Evolutionary conservation across 345 rosid species (phyloP), one percentile per base, ranked within the genome.

Genomic region (Salix dunnii): DNA sequence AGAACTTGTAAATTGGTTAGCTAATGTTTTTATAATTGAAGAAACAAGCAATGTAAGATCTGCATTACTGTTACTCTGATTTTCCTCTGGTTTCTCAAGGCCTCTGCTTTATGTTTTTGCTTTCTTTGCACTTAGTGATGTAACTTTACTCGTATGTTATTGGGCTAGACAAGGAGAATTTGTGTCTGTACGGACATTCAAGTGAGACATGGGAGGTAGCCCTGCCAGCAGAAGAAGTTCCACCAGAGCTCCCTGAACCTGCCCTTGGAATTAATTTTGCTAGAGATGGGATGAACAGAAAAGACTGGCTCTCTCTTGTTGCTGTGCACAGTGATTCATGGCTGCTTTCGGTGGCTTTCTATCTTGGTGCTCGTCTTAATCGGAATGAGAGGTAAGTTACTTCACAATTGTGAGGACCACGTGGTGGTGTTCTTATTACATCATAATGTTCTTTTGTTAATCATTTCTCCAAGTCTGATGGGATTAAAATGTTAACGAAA

Each of bases 241-340:
- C 98, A 8, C 95, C 99, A 0, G 98, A 93, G 92, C 89, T 96
- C 48, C 99, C 99, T 67, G 99, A 96, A 82, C 98, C 98, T 2
- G 98, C 98, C 1, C 90, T 92, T 68, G 99, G 99, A 40, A 96
- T 96, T 80, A 96, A 92, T 86, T 96, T 92, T 72, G 97, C 97
- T 0, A 88, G 99, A 85, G 99, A 96, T 86, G 97, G 99, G 27
- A 96, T 92, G 98, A 89, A 90, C 82, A 87, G 95, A 69, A 94
- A 94, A 82, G 98, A 94, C 77, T 94, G 97, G 98, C 88, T 96
- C 43, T 92, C 98, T 13, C 79, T 96, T 51, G 92, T 96, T 71
- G 97, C 99, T 7, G 97, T 96, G 53, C 99, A 96, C 73, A 92
- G 97, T 78, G 99, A 96, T 80, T 93, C 95, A 11, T 96, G 99